Evolutionary conservation across 2,329 filamentous ascomycete species (phyloP), one percentile per base, ranked within the genome.

Genomic region (Monascus ruber): DNA sequence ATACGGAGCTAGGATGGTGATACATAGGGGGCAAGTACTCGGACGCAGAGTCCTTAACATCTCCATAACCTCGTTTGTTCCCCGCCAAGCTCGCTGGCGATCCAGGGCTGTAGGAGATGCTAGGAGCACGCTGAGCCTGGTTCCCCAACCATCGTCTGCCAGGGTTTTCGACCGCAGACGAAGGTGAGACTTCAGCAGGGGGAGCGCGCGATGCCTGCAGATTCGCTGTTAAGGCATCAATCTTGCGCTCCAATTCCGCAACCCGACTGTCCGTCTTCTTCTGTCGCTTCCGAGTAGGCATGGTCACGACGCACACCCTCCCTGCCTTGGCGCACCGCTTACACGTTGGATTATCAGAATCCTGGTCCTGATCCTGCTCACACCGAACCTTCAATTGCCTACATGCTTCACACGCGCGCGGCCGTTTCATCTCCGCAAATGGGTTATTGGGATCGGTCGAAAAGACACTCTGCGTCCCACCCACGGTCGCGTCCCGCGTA

Each of bases 191-290:
- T 40, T 42, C 28, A 34, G 42, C 5, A 26, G 44, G 9, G 41
- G 33, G 8, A 31, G 29, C 8, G 37, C 60, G 58, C 6, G 61
- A 58, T 2, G 83, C 77, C 34, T 85, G 80, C 47, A 94, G 58
- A 29, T 79, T 86, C 5, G 85, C 84, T 5, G 85, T 94, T 56
- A 94, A 60, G 6, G 83, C 84, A 66, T 94, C 86, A 47, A 94
- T 89, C 68, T 93, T 93, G 70, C 82, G 86, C 69, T 94, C 87
- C 37, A 95, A 71, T 67, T 94, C 87, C 6, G 86, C 83, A 8
- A 95, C 87, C 37, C 86, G 74, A 48, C 79, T 89, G 58, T 94
- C 88, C 39, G 85, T 87, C 70, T 94, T 94, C 70, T 89, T 94
- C 67, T 89, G 85, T 34, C 87, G 73, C 64, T 93, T 94, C 32